Evolutionary conservation across 2,329 filamentous ascomycete species (phyloP).

Genomic region (Trichocomaceae sp.): DNA sequence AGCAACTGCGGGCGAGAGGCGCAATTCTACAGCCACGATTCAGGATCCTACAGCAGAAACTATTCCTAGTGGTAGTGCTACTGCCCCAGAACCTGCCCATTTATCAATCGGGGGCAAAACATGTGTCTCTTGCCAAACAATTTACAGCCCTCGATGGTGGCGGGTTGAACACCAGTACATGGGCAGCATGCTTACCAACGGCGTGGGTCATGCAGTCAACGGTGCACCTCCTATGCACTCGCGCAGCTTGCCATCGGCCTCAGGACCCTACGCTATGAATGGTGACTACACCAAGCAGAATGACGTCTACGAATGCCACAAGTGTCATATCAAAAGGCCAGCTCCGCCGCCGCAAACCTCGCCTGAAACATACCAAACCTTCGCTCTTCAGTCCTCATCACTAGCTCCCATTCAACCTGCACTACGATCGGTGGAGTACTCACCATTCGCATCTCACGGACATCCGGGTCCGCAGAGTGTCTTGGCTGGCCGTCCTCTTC

Average conservation of each 20-base stretch:
- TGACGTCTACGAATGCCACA: conserved; percentile 59
- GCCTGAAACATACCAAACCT: conserved; percentile 19
- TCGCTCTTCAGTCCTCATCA: not conserved
- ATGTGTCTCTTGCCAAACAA: conserved; percentile 36
- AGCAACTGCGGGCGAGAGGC: conserved; percentile 20
- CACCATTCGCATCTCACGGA: conserved; percentile 25
- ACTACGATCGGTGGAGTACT: conserved; percentile 27
- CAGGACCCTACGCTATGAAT: conserved; percentile 19
- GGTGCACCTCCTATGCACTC: conserved; percentile 23
- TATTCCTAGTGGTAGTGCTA: conserved; percentile 1
- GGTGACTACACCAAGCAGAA: conserved; percentile 18
- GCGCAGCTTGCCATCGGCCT: conserved; percentile 22
- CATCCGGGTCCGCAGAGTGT: conserved; percentile 27
- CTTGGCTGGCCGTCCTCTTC: conserved; percentile 21
- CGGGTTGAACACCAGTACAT: conserved; percentile 48
- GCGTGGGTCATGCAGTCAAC: conserved; percentile 25
- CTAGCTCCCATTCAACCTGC: conserved; percentile 27
- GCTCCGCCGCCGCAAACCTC: conserved; percentile 19
- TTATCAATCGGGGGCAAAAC: conserved; percentile 23
- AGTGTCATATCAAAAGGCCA: conserved; percentile 53
- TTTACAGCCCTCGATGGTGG: conserved; percentile 55
- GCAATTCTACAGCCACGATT: conserved; percentile 8
- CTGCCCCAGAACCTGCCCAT: conserved; percentile 14
- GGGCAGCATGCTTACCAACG: conserved; percentile 38
- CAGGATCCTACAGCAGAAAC: conserved; percentile 17